Base-by-base conservation (phyloP, 1,139 yeast species). In the Scheffersomyces insectosa region DNA sequence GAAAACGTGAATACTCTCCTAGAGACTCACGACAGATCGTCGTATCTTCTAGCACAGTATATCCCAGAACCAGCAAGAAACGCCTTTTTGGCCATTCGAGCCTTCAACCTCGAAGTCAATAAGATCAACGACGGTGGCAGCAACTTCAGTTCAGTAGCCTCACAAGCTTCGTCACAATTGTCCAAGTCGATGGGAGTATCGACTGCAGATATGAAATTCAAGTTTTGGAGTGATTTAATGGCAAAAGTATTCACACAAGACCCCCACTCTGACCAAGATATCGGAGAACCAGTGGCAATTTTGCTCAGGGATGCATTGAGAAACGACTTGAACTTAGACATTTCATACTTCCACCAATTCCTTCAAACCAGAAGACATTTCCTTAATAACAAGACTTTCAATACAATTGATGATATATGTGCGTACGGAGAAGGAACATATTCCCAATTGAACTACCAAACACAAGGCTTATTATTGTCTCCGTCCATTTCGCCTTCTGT, bases 371-470 rank as follows among this genome's bases (percentile, higher is more conserved):
- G 88, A 42, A 77, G 79, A 42, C 72, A 75, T 45, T 79, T 79
- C 49, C 62, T 82, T 35, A 67, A 70, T 28, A 68, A 70, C 37
- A 52, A 51, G 25, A 47, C 54, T n/a, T 83, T 88, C 50, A 63
- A 72, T 10, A 69, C 72, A 10, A 59, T 77, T 1, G 82, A 83
- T 40, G 82, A 79, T 34, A 75, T 88, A 48, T 86, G 91, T 45
- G 77, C 89, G 1, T 84, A 80, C 55, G 96, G 96, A 2, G 96
- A 88, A 60, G 95, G 95, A 1, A 80, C 88, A 0, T 78, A 77
- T 52, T 85, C 95, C 0, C 95, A 87, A 58, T 66, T 86, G 53
- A 83, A 83, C 53, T 88, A 88, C 53, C 63, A 83, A 11, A 71
- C 82, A 1, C 90, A 85, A 53, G 85, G 83, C 9, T 63, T 82